phyloP scores from a whole-genome alignment of 23 red algal species.

The Gracilaria vermiculophylla region DNA sequence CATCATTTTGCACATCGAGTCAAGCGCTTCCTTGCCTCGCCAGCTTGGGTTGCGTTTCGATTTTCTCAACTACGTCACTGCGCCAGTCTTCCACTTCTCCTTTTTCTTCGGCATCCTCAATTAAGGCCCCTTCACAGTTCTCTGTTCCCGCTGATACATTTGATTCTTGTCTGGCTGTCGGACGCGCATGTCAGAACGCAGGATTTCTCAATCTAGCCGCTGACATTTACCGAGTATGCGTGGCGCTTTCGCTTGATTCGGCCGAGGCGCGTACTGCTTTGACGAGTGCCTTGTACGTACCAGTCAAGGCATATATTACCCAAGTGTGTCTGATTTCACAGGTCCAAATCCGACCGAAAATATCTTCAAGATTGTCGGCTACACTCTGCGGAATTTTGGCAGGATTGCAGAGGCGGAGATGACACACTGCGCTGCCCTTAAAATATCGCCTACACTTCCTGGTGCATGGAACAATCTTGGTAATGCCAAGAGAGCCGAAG shows the following conservation, averaged over 20 bases:
- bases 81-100: background rate
- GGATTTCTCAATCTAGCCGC: conserved; percentile 38
- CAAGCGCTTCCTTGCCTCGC: conserved; percentile 20
- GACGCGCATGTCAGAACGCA: conserved; percentile 18
- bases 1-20: conserved; percentile 5
- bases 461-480: conserved; percentile 72
- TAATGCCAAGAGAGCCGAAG: conserved; percentile 54
- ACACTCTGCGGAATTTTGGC: conserved; percentile 31
- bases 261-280: conserved; percentile 33
- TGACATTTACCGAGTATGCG: conserved; percentile 39
- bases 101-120: background rate
- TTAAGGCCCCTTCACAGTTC: conserved; percentile 11
- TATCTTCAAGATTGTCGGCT: conserved; percentile 54
- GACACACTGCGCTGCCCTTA: conserved; percentile 49
- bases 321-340: background rate
- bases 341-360: conserved; percentile 20
- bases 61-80: background rate
- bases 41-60: conserved; percentile 6
- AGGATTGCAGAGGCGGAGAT: conserved; percentile 48
- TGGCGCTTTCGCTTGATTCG: conserved; percentile 35
- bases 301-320: conserved; percentile 23
- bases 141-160: conserved; percentile 34
- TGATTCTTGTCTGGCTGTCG: conserved; percentile 38
- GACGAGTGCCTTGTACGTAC: conserved; percentile 3
- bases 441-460: conserved; percentile 50